A percentile compares a stretch with the other conserved stretches of the same genome.
phyloP scores from a whole-genome alignment of 257 asterid species.

The Anisodus tanguticus region DNA sequence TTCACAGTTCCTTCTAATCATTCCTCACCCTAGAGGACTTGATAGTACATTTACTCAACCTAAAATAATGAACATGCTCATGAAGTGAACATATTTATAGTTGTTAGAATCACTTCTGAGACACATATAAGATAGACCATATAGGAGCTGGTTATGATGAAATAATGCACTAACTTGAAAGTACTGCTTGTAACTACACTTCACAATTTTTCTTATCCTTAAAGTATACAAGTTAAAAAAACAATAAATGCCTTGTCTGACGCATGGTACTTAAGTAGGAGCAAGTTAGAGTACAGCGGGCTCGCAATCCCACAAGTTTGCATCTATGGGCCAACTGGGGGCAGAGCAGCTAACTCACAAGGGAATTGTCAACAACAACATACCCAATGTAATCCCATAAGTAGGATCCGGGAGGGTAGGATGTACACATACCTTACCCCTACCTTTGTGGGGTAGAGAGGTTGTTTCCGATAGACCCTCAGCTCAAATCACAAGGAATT shows the following conservation, averaged over 20 bases:
- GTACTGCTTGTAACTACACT: slow-evolving; percentile 2
- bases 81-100: neutral
- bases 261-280: neutral
- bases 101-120: slow-evolving; percentile 21
- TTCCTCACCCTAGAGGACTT: neutral
- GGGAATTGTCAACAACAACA: too few relatives aligned
- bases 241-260: neutral
- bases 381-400: too few relatives aligned
- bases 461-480: too few relatives aligned
- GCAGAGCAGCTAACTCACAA: neutral
- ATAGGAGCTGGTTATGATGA: neutral
- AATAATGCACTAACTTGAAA: neutral
- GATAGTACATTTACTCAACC: slow-evolving; percentile 5
- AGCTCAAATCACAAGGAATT: neutral
- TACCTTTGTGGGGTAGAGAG: too few relatives aligned
- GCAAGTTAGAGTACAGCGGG: neutral
- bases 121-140: neutral
- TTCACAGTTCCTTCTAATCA: neutral
- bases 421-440: too few relatives aligned
- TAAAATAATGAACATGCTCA: neutral
- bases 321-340: slow-evolving; percentile 5
- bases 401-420: too few relatives aligned
- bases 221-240: neutral
- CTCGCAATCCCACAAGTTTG: neutral
- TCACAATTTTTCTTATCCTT: neutral